A percentile compares a stretch with the other conserved stretches of the same genome.
Conservation (phyloP, 2,329 filamentous ascomycete species). For the Cryphonectria nitschkei region DNA sequence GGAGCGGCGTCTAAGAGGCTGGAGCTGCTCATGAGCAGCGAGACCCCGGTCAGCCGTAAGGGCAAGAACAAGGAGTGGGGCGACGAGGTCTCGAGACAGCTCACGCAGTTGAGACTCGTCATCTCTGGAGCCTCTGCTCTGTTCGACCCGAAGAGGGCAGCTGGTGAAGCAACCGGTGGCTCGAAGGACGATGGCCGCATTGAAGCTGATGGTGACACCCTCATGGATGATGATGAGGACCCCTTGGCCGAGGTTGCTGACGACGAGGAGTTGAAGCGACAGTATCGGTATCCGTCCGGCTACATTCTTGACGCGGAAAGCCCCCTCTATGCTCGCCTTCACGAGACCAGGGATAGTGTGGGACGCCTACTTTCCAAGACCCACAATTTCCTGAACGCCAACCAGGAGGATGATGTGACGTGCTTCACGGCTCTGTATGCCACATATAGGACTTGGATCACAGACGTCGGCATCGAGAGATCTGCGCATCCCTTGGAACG, state of each 20-base stretch:
- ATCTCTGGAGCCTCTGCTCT: constrained; percentile 87
- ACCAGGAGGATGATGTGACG: constrained; percentile 93
- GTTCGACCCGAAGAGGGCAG: constrained; percentile 79
- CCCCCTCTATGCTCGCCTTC: constrained; percentile 73
- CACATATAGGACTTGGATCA: constrained; percentile 94
- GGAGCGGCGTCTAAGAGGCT: constrained; percentile 76
- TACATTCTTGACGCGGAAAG: constrained; percentile 72
- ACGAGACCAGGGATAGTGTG: constrained; percentile 77
- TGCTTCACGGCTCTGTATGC: constrained; percentile 94
- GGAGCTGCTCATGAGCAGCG: constrained; percentile 76
- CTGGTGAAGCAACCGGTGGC: constrained; percentile 53
- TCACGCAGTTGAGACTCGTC: constrained; percentile 86
- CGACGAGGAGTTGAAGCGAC: constrained; percentile 81
- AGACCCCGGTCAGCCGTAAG: constrained; percentile 82
- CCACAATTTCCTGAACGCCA: constrained; percentile 78
- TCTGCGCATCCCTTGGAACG: constrained; percentile 92
- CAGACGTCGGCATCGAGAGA: constrained; percentile 94
- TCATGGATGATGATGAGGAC: constrained; percentile 54
- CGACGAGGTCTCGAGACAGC: constrained; percentile 88
- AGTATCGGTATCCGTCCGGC: constrained; percentile 86
- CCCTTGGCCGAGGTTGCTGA: constrained; percentile 68
- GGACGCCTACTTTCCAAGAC: constrained; percentile 82
- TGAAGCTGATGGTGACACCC: constrained; percentile 51
- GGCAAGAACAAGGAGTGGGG: constrained; percentile 99
- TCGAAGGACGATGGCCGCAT: constrained; percentile 55